Evolutionary conservation across 2,329 filamentous ascomycete genomes (phyloP).

Genomic region (Chrysoporthe austroafricana): DNA sequence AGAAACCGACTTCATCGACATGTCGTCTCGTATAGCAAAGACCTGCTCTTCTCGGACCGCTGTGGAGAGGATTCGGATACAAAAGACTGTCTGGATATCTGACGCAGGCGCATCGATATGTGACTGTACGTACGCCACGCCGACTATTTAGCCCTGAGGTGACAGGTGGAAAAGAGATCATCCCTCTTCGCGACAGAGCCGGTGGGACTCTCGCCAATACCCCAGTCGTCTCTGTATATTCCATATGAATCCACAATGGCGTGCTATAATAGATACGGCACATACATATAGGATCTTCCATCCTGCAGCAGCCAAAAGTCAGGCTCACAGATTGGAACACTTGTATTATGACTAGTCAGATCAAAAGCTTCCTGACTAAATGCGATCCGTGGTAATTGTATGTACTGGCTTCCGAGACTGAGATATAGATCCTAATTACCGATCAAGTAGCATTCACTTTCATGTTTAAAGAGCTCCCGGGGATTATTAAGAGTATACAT

Average conservation of each 20-base stretch:
- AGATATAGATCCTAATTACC: too few relatives aligned
- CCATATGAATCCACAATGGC: slow-evolving; percentile 12
- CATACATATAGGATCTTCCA: not conserved
- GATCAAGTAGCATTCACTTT: too few relatives aligned
- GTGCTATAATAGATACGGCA: slow-evolving; percentile 12
- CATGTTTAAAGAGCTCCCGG: too few relatives aligned
- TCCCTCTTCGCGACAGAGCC: not conserved
- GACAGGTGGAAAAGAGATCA: not conserved
- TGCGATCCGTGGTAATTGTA: too few relatives aligned
- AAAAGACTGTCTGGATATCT: not conserved
- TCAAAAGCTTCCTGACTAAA: not conserved
- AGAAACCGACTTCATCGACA: not conserved
- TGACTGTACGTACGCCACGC: not conserved
- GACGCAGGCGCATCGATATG: not conserved
- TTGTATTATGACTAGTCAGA: not conserved
- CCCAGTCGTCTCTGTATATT: not conserved
- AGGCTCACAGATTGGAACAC: not conserved
- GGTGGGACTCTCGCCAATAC: not conserved
- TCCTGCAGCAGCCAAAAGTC: not conserved
- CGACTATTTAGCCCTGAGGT: not conserved
- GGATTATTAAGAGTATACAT: too few relatives aligned
- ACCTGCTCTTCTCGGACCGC: too few relatives aligned
- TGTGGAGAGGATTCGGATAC: too few relatives aligned
- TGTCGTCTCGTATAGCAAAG: not conserved
- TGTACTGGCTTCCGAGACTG: too few relatives aligned